Evolutionary conservation across 306 rosid genomes (phyloP).

Genomic region (Rosa multiflora): DNA sequence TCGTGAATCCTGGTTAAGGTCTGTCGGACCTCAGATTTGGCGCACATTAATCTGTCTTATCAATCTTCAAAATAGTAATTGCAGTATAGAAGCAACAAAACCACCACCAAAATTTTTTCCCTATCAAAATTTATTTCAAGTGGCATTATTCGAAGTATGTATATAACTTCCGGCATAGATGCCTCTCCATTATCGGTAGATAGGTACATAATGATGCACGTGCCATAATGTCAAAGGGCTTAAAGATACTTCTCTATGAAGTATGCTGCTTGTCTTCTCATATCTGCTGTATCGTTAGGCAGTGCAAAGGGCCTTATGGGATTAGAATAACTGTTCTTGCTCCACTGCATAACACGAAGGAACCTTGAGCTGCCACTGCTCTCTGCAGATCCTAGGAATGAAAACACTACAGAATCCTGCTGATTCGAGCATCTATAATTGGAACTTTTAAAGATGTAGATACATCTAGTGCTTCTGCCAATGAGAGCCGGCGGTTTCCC

Average conservation of each 20-base stretch:
- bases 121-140: not conserved
- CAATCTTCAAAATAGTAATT: not conserved
- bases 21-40: not conserved
- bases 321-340: not conserved
- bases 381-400: conserved; percentile 1
- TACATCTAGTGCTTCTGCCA: conserved; percentile 66
- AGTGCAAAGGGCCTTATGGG: not conserved
- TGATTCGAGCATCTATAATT: conserved; percentile 64
- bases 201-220: not conserved
- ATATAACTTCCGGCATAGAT: not conserved
- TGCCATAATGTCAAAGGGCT: not conserved
- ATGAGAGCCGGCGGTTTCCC: conserved; percentile 62
- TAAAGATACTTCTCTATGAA: not conserved
- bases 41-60: not conserved
- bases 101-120: not conserved
- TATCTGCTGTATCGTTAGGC: not conserved
- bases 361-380: conserved; percentile 1
- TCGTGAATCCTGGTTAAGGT: not conserved
- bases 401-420: conserved; percentile 54
- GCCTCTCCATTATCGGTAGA: not conserved
- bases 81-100: not conserved
- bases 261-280: not conserved
- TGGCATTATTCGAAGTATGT: not conserved
- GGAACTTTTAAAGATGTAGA: conserved; percentile 38
- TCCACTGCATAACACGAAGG: not conserved